These are phyloP conservation scores for Diutina neorugosa DNA, from an alignment of 1,139 yeast genomes.

Conservation along the genomic window DNA sequence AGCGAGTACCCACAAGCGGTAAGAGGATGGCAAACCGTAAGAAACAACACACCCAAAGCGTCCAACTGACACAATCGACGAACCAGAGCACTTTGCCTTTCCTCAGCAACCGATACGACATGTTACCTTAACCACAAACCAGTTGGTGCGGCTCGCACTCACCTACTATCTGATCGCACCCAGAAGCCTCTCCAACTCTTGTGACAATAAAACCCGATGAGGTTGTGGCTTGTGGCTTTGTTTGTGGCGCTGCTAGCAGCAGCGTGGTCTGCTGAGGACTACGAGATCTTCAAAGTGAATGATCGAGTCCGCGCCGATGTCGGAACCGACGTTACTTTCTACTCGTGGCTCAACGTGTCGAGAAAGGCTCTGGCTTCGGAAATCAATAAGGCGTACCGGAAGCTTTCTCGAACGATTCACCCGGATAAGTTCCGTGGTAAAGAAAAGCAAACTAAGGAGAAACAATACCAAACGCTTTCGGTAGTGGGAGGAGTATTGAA, in stretches of 20 bases:
- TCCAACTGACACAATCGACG: slow-evolving; percentile 23
- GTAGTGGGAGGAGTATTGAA: slow-evolving; percentile 64
- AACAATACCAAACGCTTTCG: slow-evolving; percentile 63
- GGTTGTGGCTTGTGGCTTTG: neutral
- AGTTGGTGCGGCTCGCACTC: neutral
- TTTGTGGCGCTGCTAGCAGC: slow-evolving; percentile 7
- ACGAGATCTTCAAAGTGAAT: slow-evolving; percentile 70
- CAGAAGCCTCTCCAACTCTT: neutral
- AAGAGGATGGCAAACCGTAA: slow-evolving; percentile 38
- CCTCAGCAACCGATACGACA: slow-evolving; percentile 24
- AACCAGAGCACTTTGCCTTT: slow-evolving; percentile 22
- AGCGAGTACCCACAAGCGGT: slow-evolving; percentile 50
- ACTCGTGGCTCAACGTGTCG: slow-evolving; percentile 47
- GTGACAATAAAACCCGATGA: neutral
- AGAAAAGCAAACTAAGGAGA: slow-evolving; percentile 35
- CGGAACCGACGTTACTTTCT: slow-evolving; percentile 54
- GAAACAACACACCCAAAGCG: slow-evolving; percentile 42
- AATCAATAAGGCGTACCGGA: slow-evolving; percentile 66
- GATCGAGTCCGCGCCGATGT: slow-evolving; percentile 54
- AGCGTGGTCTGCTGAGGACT: slow-evolving; percentile 47
- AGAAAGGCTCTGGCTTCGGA: slow-evolving; percentile 44
- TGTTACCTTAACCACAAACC: slow-evolving; percentile 5
- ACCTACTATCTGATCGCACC: neutral
- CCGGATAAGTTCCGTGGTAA: slow-evolving; percentile 61
- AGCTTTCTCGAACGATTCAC: slow-evolving; percentile 58